Evolutionary conservation across 2,329 filamentous ascomycete species (phyloP), one percentile per base, ranked within the genome.

Genomic region (Hortaea werneckii): DNA sequence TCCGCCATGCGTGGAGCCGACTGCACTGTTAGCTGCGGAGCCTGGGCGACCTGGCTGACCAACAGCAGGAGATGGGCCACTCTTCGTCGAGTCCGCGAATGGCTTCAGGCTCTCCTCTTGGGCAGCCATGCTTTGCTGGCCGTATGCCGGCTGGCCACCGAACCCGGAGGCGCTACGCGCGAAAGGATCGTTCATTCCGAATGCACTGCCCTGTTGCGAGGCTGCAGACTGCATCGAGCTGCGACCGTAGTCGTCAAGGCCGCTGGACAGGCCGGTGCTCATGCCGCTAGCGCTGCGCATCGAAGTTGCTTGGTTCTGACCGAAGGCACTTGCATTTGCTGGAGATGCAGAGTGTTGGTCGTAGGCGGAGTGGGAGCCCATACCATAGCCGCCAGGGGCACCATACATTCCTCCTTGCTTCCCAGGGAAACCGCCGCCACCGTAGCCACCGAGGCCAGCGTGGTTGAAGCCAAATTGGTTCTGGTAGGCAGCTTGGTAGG

Each of bases 311-410:
- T 62, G 58, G 41, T 67, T 64, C 37, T 66, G 65, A 29, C 68
- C 69, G 50, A 77, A 78, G 12, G 70, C 71, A 41, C 70, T 73
- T 20, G 72, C 72, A 50, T 78, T 81, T 30, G 77, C 79, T 8
- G 80, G 79, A 20, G 80, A 80, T 11, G 79, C 77, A 1, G 77
- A 75, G 59, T 83, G 77, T 53, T 73, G 69, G 39, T 83, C 80
- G 55, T 78, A 81, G 6, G 77, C 76, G 35, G 69, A 67, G 49
- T 74, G 72, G 13, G 71, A 68, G 50, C 70, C 71, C 67, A 75
- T 74, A 48, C 68, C 70, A 60, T 82, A 83, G 46, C 67, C 72
- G 54, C 80, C 77, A 37, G 78, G 77, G 55, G 80, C 79, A 56
- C 72, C 77, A 57, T 83, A 82, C 75, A 80, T 79, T 54, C 71